Percentiles rank a stretch among this genome's conserved stretches.
Conservation (phyloP, 2,329 filamentous ascomycete species). For the Arthrobotrys sphaeroides region DNA sequence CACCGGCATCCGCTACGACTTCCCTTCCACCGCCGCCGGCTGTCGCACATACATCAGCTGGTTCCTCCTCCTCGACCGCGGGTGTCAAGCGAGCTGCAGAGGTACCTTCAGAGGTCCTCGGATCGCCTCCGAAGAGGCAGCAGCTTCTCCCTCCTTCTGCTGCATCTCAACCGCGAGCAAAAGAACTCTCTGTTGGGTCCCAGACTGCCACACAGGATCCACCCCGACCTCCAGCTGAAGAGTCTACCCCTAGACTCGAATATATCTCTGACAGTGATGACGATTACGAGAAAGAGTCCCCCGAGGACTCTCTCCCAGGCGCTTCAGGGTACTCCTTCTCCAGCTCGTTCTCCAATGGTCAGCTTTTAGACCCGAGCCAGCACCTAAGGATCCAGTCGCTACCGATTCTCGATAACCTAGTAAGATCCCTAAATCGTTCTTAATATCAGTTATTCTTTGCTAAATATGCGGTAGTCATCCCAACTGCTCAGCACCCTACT, state of each 20-base stretch:
- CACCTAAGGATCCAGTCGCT: constrained; percentile 69
- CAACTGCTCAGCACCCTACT: constrained; percentile 66
- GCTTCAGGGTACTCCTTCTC: constrained; percentile 55
- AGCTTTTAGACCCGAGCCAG: constrained; percentile 60
- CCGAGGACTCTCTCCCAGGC: constrained; percentile 48
- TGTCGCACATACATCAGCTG: not conserved
- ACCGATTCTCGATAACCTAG: constrained; percentile 70
- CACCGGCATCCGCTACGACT: not conserved
- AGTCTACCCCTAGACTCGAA: not conserved
- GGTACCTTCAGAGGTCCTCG: constrained; percentile 8
- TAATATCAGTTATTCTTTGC: not conserved
- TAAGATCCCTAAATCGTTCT: constrained; percentile 59
- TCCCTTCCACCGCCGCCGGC: not conserved
- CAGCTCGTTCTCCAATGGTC: constrained; percentile 38
- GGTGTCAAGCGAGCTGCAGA: constrained; percentile 43
- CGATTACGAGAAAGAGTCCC: constrained; percentile 52
- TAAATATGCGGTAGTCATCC: constrained; percentile 13
- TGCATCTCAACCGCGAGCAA: not conserved
- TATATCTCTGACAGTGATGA: constrained; percentile 51
- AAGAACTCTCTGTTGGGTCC: constrained; percentile 20
- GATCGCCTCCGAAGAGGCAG: constrained; percentile 33
- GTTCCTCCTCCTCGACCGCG: not conserved
- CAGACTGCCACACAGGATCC: constrained; percentile 15
- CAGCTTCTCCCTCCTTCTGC: constrained; percentile 9
- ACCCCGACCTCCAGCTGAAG: not conserved